Base-by-base conservation (phyloP, 176 grass and related monocot species). In the Carex myosuroides region DNA sequence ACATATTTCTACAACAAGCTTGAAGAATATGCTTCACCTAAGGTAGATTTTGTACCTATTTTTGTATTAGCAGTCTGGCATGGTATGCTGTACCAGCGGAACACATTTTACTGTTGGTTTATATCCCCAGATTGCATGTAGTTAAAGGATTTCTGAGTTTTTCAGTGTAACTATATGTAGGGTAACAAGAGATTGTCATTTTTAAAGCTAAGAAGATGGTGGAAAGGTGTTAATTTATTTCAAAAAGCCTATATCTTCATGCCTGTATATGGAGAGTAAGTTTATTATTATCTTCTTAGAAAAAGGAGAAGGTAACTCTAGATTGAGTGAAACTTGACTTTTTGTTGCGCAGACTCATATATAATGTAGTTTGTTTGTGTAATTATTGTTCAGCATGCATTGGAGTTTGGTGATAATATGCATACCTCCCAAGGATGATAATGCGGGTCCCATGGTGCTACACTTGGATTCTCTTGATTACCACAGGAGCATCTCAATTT, bases 391-490 rank as follows among this genome's bases (percentile, higher is more conserved):
- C 85, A 98, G 96, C 8, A 79, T 85, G 83, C 96, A 98, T 54
- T 98, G 96, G 96, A 98, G 96, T 81, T 88, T 98, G 77, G 91
- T 89, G 26, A 90, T 98, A 88, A 90, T 98, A 88, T 95, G 91
- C 78, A 95, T 98, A 79, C 96, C 93, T 55, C 39, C 86, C 86
- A 83, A 98, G 60, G 89, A 93, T 70, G 88, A 95, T 86, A 75
- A 85, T 87, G 80, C 85, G 41, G 93, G 96, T 22, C 93, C 91
- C 13, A 62, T 95, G 58, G 89, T 98, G 84, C 91, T 98, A 93
- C 96, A 98, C 91, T 90, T 98, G 93, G 96, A 98, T 89, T 98
- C 96, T 62, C 81, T 98, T 79, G 91, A 89, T 24, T 81, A 93
- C 84, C 96, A 98, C 75, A 90, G 39, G 57, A 98, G 96, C 81